Evolutionary conservation across 352 stramenopile species (phyloP).

Genomic region (Pythium phragmitis): DNA sequence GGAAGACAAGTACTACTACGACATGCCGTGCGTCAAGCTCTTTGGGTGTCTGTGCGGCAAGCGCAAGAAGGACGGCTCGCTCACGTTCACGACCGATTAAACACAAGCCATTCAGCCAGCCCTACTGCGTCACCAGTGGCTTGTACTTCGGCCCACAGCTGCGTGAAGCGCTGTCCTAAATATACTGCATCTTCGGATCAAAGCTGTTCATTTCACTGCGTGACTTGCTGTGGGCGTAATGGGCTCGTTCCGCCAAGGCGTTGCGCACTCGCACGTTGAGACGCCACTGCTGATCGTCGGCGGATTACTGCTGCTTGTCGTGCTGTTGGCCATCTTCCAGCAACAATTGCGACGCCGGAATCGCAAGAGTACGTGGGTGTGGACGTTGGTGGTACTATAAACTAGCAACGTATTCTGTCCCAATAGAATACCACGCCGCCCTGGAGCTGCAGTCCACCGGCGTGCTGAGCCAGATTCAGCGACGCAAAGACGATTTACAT

Average conservation of each 20-base stretch:
- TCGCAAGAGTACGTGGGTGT: constrained; percentile 12
- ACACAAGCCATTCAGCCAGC: not conserved
- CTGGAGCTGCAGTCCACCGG: constrained; percentile 38
- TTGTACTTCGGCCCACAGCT: not conserved
- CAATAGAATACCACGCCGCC: constrained; percentile 42
- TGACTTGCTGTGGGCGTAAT: constrained; percentile 19
- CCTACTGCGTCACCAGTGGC: not conserved
- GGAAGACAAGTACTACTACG: constrained; percentile 86
- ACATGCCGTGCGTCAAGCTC: constrained; percentile 81
- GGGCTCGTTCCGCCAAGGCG: constrained; percentile 38
- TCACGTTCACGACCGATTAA: constrained; percentile 75
- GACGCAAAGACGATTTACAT: constrained; percentile 60
- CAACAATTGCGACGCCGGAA: constrained; percentile 14
- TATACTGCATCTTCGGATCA: not conserved
- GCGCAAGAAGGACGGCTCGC: constrained; percentile 71
- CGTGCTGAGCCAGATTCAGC: constrained; percentile 50
- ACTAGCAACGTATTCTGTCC: too few relatives aligned
- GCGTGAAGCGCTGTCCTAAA: not conserved
- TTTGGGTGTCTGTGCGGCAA: constrained; percentile 79
- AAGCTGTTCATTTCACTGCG: not conserved
- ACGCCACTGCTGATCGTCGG: constrained; percentile 45
- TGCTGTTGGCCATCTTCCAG: constrained; percentile 40
- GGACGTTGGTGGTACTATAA: too few relatives aligned
- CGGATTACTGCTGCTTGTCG: constrained; percentile 33
- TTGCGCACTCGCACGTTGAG: constrained; percentile 27